These are phyloP conservation scores for Sambucus nigra DNA, from an alignment of 129 eudicot species.

Conservation along the genomic window DNA sequence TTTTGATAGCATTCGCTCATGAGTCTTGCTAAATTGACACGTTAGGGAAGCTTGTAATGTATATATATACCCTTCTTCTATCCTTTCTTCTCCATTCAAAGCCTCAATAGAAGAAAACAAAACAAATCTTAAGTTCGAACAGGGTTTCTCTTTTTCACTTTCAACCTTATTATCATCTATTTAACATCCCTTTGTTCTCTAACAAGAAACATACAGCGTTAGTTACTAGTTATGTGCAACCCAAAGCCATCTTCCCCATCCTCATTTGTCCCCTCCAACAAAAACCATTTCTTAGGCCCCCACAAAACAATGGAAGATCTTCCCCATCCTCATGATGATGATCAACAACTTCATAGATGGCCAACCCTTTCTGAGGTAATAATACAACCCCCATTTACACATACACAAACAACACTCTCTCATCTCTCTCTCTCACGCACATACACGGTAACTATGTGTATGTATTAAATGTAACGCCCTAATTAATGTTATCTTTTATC, in stretches of 20 bases:
- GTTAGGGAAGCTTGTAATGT: neutral
- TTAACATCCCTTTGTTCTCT: constrained; percentile 21
- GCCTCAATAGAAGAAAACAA: constrained; percentile 12
- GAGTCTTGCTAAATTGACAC: constrained; percentile 15
- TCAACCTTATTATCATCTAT: constrained; percentile 9
- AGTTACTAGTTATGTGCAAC: constrained; percentile 37
- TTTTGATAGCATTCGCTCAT: constrained; percentile 2
- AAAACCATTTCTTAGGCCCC: constrained; percentile 45
- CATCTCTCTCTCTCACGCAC: too few species aligned
- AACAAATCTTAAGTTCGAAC: constrained; percentile 14
- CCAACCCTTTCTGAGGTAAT: constrained; percentile 78
- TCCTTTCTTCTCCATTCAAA: neutral
- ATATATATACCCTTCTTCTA: constrained; percentile 3
- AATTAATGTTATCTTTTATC: neutral
- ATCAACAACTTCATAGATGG: constrained; percentile 62
- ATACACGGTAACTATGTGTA: neutral
- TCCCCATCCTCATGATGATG: constrained; percentile 13
- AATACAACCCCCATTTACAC: neutral
- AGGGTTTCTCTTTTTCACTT: constrained; percentile 14
- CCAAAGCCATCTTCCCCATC: constrained; percentile 62
- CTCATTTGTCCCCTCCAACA: constrained; percentile 40
- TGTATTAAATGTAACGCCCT: too few species aligned
- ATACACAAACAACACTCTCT: too few species aligned
- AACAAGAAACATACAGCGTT: constrained; percentile 12
- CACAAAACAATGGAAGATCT: constrained; percentile 37